phyloP scores from a whole-genome alignment of 108 stramenopile species.

The Fistulifera solaris region DNA sequence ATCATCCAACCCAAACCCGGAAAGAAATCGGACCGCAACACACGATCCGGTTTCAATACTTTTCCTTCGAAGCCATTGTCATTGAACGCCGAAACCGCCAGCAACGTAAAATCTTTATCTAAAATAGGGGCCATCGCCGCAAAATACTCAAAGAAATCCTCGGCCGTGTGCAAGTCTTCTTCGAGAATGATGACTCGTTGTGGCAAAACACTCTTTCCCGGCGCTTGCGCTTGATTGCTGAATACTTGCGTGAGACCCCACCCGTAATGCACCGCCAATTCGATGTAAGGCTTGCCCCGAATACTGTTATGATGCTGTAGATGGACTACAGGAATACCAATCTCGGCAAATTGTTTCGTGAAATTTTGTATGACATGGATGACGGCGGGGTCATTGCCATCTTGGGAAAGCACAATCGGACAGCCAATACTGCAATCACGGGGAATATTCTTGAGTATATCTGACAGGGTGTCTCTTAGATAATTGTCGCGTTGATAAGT shows the following conservation, averaged over 20 bases:
- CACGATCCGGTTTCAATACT: conserved; percentile 36
- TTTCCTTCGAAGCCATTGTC: conserved; percentile 76
- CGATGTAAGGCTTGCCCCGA: conserved; percentile 39
- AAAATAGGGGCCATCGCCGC: conserved; percentile 68
- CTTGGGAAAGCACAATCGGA: conserved; percentile 73
- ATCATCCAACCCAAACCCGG: conserved; percentile 97
- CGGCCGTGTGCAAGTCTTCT: conserved; percentile 84
- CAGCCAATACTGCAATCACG: conserved; percentile 45
- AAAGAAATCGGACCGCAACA: conserved; percentile 87
- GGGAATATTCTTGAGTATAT: conserved; percentile 40
- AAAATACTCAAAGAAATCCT: conserved; percentile 89
- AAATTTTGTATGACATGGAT: conserved; percentile 31
- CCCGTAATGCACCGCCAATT: conserved; percentile 69
- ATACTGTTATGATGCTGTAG: conserved; percentile 9
- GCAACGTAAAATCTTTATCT: conserved; percentile 54
- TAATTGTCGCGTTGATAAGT: conserved; percentile 75
- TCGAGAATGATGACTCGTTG: conserved; percentile 80
- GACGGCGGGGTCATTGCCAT: conserved; percentile 52
- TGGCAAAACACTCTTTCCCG: conserved; percentile 17
- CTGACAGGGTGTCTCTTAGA: conserved; percentile 48
- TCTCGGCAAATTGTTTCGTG: conserved; percentile 27
- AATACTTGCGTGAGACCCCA: conserved; percentile 76
- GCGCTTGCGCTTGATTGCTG: conserved; percentile 17
- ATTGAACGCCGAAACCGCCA: conserved; percentile 91
- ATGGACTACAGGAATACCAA: conserved; percentile 47